Conservation (phyloP, 257 asterid species). For the Primulina tabacum region DNA sequence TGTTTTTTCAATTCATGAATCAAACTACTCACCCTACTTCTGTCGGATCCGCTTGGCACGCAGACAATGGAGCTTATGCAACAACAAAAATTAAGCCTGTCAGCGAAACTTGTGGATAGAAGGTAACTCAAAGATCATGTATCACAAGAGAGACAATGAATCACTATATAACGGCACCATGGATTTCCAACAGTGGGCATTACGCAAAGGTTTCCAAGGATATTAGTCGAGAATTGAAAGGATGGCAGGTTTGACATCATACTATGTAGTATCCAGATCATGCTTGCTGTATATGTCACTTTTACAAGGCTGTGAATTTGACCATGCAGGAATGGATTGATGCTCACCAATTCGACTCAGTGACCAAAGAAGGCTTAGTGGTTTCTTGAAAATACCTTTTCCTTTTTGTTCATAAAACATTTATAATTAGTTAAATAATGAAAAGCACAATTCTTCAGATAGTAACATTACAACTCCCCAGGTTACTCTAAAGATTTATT, state of each 20-base stretch:
- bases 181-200: constrained; percentile 42
- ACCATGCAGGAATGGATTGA: constrained; percentile 52
- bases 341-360: constrained; percentile 35
- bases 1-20: constrained; percentile 8
- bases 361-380: constrained; percentile 43
- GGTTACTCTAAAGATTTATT: constrained; percentile 9
- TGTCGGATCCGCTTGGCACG: constrained; percentile 29
- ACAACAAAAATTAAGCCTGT: constrained; percentile 55
- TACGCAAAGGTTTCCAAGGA: constrained; percentile 47
- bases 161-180: constrained; percentile 21
- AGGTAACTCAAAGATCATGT: constrained; percentile 45
- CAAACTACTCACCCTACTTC: constrained; percentile 20
- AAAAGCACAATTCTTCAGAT: constrained; percentile 12
- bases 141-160: constrained; percentile 19
- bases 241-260: constrained; percentile 62
- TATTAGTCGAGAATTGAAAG: constrained; percentile 39
- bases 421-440: constrained; percentile 17
- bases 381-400: constrained; percentile 10
- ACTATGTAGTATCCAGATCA: constrained; percentile 19
- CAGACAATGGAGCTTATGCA: constrained; percentile 80
- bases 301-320: constrained; percentile 21
- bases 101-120: constrained; percentile 54
- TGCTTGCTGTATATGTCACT: constrained; percentile 23
- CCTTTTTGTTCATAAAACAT: constrained; percentile 5
- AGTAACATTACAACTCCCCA: constrained; percentile 7